These are phyloP conservation scores for Bondarzewia mesenterica DNA, from an alignment of 1,284 basidiomycete species.

Conservation along the genomic window DNA sequence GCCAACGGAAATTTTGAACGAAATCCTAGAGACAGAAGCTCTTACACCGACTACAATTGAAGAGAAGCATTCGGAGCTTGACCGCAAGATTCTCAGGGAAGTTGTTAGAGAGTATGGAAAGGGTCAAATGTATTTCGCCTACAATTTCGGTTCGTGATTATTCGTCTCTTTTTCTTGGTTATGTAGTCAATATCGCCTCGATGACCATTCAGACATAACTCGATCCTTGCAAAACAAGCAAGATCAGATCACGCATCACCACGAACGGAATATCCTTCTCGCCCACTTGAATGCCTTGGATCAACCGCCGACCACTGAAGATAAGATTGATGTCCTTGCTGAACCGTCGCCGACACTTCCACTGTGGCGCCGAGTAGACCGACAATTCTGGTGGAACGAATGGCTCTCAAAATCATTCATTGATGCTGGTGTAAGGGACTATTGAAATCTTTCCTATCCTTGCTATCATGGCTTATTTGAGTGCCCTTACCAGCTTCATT, in stretches of 20 bases:
- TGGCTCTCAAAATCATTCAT: slow-evolving; percentile 68
- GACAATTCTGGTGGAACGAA: slow-evolving; percentile 89
- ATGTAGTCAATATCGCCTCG: background rate
- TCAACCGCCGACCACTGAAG: slow-evolving; percentile 22
- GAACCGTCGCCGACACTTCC: slow-evolving; percentile 70
- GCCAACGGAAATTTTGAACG: slow-evolving; percentile 41
- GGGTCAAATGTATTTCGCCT: slow-evolving; percentile 77
- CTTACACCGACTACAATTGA: slow-evolving; percentile 51
- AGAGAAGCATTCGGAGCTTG: slow-evolving; percentile 63
- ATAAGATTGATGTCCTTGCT: slow-evolving; percentile 43
- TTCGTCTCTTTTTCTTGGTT: background rate
- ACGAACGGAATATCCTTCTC: slow-evolving; percentile 47
- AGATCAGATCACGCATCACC: slow-evolving; percentile 47
- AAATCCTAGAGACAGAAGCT: slow-evolving; percentile 48
- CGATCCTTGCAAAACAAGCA: slow-evolving; percentile 75
- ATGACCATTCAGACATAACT: slow-evolving; percentile 53
- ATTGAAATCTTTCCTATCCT: background rate
- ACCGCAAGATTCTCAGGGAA: slow-evolving; percentile 71
- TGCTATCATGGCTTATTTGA: slow-evolving; percentile 1
- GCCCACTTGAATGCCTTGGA: slow-evolving; percentile 44
- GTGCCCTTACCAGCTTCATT: slow-evolving; percentile 46
- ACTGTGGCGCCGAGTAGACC: slow-evolving; percentile 77
- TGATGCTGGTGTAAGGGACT: slow-evolving; percentile 55
- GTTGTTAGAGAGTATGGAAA: slow-evolving; percentile 61
- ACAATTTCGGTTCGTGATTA: slow-evolving; percentile 52